phyloP scores from a whole-genome alignment of 2,329 filamentous ascomycete genomes.

The Alternaria hordeiaustralica region DNA sequence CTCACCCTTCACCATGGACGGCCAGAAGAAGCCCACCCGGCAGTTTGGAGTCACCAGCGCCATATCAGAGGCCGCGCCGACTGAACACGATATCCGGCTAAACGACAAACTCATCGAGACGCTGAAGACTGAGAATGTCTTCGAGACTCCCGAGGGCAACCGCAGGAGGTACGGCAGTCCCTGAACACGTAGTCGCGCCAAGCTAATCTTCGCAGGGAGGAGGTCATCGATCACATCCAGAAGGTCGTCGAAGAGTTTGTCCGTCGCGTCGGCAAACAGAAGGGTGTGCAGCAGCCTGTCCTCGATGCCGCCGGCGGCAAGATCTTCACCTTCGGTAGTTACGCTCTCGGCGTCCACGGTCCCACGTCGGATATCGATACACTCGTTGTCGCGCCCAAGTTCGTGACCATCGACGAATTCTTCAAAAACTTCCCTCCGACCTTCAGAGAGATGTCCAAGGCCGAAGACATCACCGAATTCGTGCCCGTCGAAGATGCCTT shows the following conservation, averaged over 20 bases:
- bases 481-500: slow-evolving; percentile 87
- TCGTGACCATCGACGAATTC: slow-evolving; percentile 88
- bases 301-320: slow-evolving; percentile 87
- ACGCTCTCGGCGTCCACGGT: slow-evolving; percentile 89
- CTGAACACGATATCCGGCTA: slow-evolving; percentile 74
- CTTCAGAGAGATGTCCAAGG: slow-evolving; percentile 75
- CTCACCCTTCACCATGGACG: slow-evolving; percentile 37
- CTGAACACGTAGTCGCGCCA: not conserved
- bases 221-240: slow-evolving; percentile 78
- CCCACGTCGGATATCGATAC: slow-evolving; percentile 98
- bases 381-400: slow-evolving; percentile 87
- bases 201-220: slow-evolving; percentile 58
- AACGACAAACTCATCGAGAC: slow-evolving; percentile 84
- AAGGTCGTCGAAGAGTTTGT: slow-evolving; percentile 86
- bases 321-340: slow-evolving; percentile 96
- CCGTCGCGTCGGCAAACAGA: slow-evolving; percentile 75
- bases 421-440: slow-evolving; percentile 86
- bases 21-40: slow-evolving; percentile 29
- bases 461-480: slow-evolving; percentile 82
- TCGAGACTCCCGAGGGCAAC: slow-evolving; percentile 83
- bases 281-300: slow-evolving; percentile 75
- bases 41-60: slow-evolving; percentile 80
- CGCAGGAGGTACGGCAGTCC: slow-evolving; percentile 69
- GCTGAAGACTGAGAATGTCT: slow-evolving; percentile 87
- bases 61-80: slow-evolving; percentile 79